Conservation (phyloP, 1,284 basidiomycete genomes). For the Puccinia triticina region DNA sequence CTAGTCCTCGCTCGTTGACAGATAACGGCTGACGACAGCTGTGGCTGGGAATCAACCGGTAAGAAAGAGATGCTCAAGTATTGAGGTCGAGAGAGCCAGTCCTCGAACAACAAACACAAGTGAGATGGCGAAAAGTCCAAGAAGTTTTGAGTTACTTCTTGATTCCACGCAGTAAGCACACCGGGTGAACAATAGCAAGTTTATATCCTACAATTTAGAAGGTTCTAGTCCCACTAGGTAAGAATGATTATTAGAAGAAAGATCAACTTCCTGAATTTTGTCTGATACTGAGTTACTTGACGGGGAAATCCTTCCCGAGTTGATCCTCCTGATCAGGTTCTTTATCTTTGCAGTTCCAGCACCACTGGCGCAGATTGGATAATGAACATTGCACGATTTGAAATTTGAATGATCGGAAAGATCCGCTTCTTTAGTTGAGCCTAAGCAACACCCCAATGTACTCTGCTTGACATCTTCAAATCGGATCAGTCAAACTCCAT, state of each 20-base stretch:
- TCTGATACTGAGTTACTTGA: not conserved
- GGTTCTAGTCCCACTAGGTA: not conserved
- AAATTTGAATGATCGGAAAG: slow-evolving; percentile 10
- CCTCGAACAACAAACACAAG: not conserved
- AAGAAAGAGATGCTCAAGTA: not conserved
- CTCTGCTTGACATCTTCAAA: no score
- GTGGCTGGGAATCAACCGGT: not conserved
- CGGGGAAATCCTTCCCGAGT: slow-evolving; percentile 15
- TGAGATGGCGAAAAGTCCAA: not conserved
- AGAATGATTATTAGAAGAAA: slow-evolving; percentile 31
- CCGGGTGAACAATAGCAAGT: not conserved
- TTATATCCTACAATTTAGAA: slow-evolving; percentile 1
- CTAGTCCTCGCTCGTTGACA: not conserved
- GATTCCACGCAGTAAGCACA: not conserved
- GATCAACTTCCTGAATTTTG: slow-evolving; percentile 30
- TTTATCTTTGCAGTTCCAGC: not conserved
- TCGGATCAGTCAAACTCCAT: no score
- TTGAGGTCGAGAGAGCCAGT: not conserved
- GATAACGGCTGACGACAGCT: not conserved
- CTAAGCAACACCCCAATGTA: not conserved
- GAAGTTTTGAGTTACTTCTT: not conserved
- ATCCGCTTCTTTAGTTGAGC: slow-evolving; percentile 2
- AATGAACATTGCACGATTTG: not conserved
- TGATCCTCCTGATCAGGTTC: slow-evolving; percentile 15
- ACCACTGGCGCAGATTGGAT: not conserved